Conservation (phyloP, 2,329 filamentous ascomycete species). For the Hortaea sp. region DNA sequence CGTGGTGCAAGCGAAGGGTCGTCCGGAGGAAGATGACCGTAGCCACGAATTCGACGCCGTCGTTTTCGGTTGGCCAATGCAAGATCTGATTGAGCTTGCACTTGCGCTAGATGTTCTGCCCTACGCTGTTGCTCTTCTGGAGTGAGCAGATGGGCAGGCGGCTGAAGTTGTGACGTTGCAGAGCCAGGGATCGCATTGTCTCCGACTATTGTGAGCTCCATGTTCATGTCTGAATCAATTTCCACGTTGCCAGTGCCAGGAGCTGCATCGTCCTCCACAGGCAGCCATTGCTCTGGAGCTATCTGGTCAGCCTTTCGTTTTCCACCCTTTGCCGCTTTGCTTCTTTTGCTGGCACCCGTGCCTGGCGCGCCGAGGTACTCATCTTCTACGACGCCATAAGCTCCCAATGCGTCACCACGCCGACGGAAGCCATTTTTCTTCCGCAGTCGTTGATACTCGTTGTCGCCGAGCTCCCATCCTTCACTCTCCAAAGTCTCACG, state of each 20-base stretch:
- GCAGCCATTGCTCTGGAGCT: background rate
- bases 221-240: background rate
- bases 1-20: slow-evolving; percentile 54
- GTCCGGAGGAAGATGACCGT: slow-evolving; percentile 57
- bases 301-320: background rate
- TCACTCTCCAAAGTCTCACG: slow-evolving; percentile 58
- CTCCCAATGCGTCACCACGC: slow-evolving; percentile 4
- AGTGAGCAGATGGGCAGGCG: slow-evolving; percentile 4
- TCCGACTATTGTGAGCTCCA: background rate
- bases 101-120: slow-evolving; percentile 13
- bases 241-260: background rate
- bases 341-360: slow-evolving; percentile 1
- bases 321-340: background rate
- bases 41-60: slow-evolving; percentile 57
- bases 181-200: too few species aligned
- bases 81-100: slow-evolving; percentile 44
- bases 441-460: slow-evolving; percentile 38
- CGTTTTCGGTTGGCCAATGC: slow-evolving; percentile 55
- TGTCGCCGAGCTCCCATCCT: slow-evolving; percentile 60
- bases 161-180: background rate
- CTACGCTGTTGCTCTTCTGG: slow-evolving; percentile 13
- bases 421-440: slow-evolving; percentile 47
- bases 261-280: background rate
- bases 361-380: background rate
- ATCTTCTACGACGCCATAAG: background rate